Percentiles rank a stretch among this genome's conserved stretches.
phyloP scores from a whole-genome alignment of 2,329 filamentous ascomycete species.

The Acephala macrosclerotiorum region DNA sequence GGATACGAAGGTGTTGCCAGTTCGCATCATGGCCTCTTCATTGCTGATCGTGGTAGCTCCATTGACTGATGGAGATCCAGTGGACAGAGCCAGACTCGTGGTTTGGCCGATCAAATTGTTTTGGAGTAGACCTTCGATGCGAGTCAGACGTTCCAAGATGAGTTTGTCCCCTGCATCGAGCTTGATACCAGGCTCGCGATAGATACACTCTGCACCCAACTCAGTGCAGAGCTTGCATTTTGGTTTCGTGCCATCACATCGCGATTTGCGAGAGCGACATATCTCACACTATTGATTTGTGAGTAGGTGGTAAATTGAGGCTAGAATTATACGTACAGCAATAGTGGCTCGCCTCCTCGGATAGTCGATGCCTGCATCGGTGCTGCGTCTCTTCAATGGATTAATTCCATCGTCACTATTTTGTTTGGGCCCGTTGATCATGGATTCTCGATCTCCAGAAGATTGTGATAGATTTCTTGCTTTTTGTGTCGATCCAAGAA shows the following conservation, averaged over 20 bases:
- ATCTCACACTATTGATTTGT: constrained; percentile 71
- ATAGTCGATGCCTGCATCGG: constrained; percentile 68
- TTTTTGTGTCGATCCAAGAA: constrained; percentile 61
- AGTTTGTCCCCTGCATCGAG: constrained; percentile 87
- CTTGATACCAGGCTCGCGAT: constrained; percentile 86
- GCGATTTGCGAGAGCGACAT: constrained; percentile 80
- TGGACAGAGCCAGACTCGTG: constrained; percentile 62
- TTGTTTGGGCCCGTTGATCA: constrained; percentile 46
- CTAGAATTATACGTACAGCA: constrained; percentile 57
- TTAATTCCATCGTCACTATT: constrained; percentile 61
- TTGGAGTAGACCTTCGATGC: constrained; percentile 82
- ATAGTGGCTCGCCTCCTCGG: constrained; percentile 70
- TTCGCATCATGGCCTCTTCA: constrained; percentile 59
- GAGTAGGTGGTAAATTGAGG: constrained; percentile 22
- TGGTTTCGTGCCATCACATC: constrained; percentile 80
- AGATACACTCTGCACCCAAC: constrained; percentile 82
- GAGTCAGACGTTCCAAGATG: constrained; percentile 78
- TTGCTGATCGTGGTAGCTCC: constrained; percentile 67
- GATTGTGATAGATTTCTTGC: constrained; percentile 63
- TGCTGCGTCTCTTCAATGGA: constrained; percentile 67
- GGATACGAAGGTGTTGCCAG: constrained; percentile 55
- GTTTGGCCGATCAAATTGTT: constrained; percentile 64
- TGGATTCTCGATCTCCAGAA: constrained; percentile 52
- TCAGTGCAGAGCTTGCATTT: constrained; percentile 88
- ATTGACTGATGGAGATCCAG: constrained; percentile 70